Evolutionary conservation across 768 basidiomycete species (phyloP), one percentile per base, ranked within the genome.

Genomic region (Hypholoma fasciculare): DNA sequence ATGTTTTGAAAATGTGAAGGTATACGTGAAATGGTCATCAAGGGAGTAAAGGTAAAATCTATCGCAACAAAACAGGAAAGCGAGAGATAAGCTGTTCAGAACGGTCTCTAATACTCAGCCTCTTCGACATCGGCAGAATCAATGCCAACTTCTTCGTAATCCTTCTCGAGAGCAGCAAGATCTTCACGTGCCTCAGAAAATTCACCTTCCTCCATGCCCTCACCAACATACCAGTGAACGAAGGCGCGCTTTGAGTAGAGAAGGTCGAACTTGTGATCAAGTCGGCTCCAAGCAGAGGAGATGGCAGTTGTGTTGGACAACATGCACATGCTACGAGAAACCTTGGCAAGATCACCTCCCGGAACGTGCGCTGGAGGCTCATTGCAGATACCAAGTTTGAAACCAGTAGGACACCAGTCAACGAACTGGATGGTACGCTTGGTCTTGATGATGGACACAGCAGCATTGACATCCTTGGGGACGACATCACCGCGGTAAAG

Each of bases 141-240:
- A 30, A 74, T 77, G 61, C 79, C 82, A 67, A 83, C 94, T 72
- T 97, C 93, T 72, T 94, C 92, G 67, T 94, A 95, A 64, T 94
- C 94, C 75, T 94, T 97, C 82, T 98, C 96, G 55, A 99, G 87
- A n/a, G 96, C 96, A n/a, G 96, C 97, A 57, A 99, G 88, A 73
- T 99, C 96, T 78, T 99, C 97, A 59, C 96, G 90, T 17, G 96
- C 96, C 79, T 98, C 96, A 17, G 94, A 96, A 80, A 98, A 98
- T 78, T 99, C 96, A 72, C 96, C 96, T 84, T 98, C 96, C 72
- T 98, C 96, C 96, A 98, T 98, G 79, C 96, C 96, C 78, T 98
- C 96, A 67, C 96, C 96, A 60, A 97, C 96, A 69, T 96, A 96
- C 94, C 94, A 91, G 74, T 92, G 89, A 30, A 91, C 89, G 63